Percentiles rank a stretch among this genome's conserved stretches.
phyloP scores from a whole-genome alignment of 73 alveolate genomes.

The Tetrahymena elliotti region DNA sequence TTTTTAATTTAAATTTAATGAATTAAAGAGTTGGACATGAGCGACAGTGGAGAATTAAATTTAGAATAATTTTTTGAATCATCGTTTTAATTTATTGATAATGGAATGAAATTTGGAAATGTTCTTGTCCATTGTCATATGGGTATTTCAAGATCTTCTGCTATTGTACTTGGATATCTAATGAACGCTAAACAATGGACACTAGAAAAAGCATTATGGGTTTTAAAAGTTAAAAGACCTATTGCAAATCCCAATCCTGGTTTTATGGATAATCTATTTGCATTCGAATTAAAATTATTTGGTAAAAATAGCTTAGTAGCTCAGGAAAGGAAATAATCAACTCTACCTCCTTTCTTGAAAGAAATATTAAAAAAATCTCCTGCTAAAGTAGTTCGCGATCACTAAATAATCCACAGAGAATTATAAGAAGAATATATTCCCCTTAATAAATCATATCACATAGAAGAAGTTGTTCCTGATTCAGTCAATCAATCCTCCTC shows the following conservation, averaged over 20 bases:
- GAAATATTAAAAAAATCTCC: background rate
- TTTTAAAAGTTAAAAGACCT: constrained; percentile 53
- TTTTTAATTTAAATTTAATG: too few species aligned
- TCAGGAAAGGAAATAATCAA: background rate
- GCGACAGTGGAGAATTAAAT: background rate
- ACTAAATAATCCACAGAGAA: background rate
- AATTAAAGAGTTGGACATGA: background rate
- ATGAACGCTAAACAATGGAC: constrained; percentile 49
- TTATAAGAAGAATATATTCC: background rate
- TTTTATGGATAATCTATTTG: constrained; percentile 47
- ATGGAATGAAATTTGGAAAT: background rate
- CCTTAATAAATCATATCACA: background rate
- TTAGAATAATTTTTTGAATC: background rate
- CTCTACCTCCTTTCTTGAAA: background rate
- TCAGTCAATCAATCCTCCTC: background rate
- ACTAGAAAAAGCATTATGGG: constrained; percentile 42
- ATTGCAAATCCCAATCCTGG: constrained; percentile 66
- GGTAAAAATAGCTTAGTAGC: background rate
- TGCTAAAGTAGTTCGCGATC: background rate
- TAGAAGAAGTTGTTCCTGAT: background rate
- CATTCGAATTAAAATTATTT: constrained; percentile 20
- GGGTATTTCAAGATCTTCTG: constrained; percentile 71
- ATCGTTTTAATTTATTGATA: background rate
- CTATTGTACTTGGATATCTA: constrained; percentile 60
- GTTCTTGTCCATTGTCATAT: constrained; percentile 71